phyloP scores from a whole-genome alignment of 73 alveolate genomes.

The Symbiodinium natans region DNA sequence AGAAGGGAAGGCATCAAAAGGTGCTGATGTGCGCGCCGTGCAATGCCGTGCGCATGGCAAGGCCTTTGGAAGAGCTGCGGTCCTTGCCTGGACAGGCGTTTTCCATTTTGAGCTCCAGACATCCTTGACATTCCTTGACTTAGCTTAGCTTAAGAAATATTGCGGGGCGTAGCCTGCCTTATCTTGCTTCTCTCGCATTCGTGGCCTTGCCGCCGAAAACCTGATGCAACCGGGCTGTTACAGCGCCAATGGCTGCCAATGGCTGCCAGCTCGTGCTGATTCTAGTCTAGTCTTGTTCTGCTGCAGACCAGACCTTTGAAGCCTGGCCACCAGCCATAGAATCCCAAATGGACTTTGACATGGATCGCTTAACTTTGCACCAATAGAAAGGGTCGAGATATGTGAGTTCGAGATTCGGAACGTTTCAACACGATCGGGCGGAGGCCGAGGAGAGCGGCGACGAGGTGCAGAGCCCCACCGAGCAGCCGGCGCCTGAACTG shows the following conservation, averaged over 20 bases:
- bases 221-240: too few relatives aligned
- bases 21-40: background rate
- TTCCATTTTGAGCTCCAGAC: background rate
- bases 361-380: background rate
- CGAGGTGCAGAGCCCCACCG: background rate
- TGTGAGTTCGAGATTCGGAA: too few relatives aligned
- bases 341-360: background rate
- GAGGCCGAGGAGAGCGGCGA: background rate
- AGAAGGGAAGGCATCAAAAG: too few relatives aligned
- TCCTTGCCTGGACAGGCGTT: background rate
- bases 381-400: background rate
- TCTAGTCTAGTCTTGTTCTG: too few relatives aligned
- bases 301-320: too few relatives aligned
- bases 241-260: too few relatives aligned
- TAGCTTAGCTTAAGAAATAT: too few relatives aligned
- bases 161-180: too few relatives aligned
- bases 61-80: slow-evolving; percentile 10
- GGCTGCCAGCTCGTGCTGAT: too few relatives aligned
- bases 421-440: background rate
- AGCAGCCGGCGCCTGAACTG: background rate
- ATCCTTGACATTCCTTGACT: too few relatives aligned
- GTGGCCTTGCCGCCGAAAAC: too few relatives aligned
- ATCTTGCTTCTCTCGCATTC: too few relatives aligned
- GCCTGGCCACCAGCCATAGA: background rate
- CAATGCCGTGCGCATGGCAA: background rate